A percentile compares a stretch with the other conserved stretches of the same genome.
phyloP scores from a whole-genome alignment of 768 basidiomycete species.

The Pleurotus djamor region DNA sequence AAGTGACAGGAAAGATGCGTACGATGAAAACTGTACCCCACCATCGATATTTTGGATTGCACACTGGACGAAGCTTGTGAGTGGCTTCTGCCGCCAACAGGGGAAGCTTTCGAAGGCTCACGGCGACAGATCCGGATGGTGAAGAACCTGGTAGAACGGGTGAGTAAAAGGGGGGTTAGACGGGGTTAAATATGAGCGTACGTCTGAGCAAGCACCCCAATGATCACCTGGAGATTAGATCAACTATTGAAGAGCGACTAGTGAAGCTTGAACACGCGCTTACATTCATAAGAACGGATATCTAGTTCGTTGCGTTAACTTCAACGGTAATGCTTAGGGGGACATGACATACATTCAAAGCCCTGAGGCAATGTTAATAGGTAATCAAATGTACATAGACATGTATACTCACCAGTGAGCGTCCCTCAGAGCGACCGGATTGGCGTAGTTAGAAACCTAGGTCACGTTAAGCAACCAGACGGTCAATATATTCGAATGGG shows the following conservation, averaged over 20 bases:
- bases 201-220: constrained; percentile 19
- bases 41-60: not conserved
- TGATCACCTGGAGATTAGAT: constrained; percentile 11
- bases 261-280: too few relatives aligned
- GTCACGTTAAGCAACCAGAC: not conserved
- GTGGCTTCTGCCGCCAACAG: too few relatives aligned
- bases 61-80: not conserved
- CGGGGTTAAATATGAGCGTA: not conserved
- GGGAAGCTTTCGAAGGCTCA: not conserved
- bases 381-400: not conserved
- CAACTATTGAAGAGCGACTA: too few relatives aligned
- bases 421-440: constrained; percentile 24
- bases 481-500: not conserved
- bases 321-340: not conserved
- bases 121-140: constrained; percentile 8
- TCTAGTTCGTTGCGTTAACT: not conserved
- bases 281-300: constrained; percentile 11
- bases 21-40: constrained; percentile 5
- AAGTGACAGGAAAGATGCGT: not conserved
- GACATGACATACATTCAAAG: constrained; percentile 27
- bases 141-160: constrained; percentile 8
- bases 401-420: constrained; percentile 31
- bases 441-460: constrained; percentile 34
- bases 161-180: not conserved
- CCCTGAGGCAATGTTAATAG: constrained; percentile 17